Evolutionary conservation across 2,329 filamentous ascomycete genomes (phyloP), one percentile per base, ranked within the genome.

Genomic region (Cadophora gregata): DNA sequence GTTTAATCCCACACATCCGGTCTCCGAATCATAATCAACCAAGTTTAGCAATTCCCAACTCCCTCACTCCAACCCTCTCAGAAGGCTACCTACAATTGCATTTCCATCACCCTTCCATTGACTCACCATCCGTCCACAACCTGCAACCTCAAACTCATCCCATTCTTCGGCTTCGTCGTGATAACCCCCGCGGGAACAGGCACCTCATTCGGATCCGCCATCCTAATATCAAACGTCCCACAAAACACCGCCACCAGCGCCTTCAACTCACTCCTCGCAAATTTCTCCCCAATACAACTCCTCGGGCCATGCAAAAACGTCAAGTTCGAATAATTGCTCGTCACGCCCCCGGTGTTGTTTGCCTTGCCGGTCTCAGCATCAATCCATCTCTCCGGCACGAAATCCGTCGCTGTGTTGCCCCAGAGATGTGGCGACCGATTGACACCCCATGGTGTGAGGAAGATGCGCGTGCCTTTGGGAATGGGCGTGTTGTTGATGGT

Each of bases 241-340:
- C 51, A 63, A 47, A 73, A 71, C 1, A 71, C 71, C n/a, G 71
- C 72, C 58, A 97, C 76, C 68, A 97, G 79, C 74, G 90, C 94
- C 19, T 92, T 93, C 78, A 97, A 91, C 81, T 97, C 94, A 0
- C 89, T 87, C 76, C 88, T 90, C 0, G 94, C 91, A 79, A 97
- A 97, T 2, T 84, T 84, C 78, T 89, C 85, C 0, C 93, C 93
- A 73, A 97, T 97, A 76, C 93, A 97, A 75, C 90, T 92, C 59
- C 93, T 82, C 5, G 93, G 92, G 0, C 93, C 94, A 76, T 96
- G 93, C 65, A 97, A 78, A 79, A 97, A 97, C 0, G 92, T 95
- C 79, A 95, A 77, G 74, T 91, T 90, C 0, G 89, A 86, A 76
- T 90, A 97, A 78, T 95, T 96, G 71, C 85, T 92, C 12, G 84